A percentile compares a stretch with the other conserved stretches of the same genome.
Evolutionary conservation across 2,329 filamentous ascomycete genomes (phyloP).

Genomic region (Emericellopsis cladophorae): DNA sequence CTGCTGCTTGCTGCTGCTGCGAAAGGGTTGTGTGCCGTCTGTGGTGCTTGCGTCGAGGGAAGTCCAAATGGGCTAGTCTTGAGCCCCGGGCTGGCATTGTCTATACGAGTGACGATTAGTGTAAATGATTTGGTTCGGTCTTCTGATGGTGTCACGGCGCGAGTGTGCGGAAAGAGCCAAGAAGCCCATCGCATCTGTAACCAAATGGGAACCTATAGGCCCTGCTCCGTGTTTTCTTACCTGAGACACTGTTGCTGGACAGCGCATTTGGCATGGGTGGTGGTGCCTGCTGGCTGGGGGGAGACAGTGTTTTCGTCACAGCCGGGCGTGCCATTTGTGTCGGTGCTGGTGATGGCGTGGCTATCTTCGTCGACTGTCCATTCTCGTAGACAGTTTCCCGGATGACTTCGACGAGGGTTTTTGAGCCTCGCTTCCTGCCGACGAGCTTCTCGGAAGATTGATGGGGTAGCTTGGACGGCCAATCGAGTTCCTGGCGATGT

Average conservation of each 20-base stretch:
- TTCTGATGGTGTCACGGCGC: too few relatives aligned
- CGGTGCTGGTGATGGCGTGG: slow-evolving; percentile 1
- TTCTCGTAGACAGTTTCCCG: slow-evolving; percentile 34
- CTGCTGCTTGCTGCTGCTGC: neutral
- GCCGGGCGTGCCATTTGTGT: neutral
- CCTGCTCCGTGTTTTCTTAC: slow-evolving; percentile 1
- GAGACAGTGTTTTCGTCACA: neutral
- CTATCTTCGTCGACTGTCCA: neutral
- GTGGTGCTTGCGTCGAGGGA: neutral
- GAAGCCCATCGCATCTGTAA: neutral
- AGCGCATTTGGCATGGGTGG: too few relatives aligned
- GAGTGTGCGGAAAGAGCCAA: too few relatives aligned
- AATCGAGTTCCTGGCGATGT: slow-evolving; percentile 28
- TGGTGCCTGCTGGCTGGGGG: neutral
- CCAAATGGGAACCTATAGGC: neutral
- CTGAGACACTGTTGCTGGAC: neutral
- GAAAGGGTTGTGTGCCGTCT: slow-evolving; percentile 1
- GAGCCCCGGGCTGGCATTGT: neutral
- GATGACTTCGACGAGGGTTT: slow-evolving; percentile 40
- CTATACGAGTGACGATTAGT: slow-evolving; percentile 2
- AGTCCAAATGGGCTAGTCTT: neutral
- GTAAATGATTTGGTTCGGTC: neutral
- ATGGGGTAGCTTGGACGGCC: slow-evolving; percentile 35
- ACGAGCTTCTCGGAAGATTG: slow-evolving; percentile 43
- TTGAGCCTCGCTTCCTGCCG: slow-evolving; percentile 43